phyloP scores from a whole-genome alignment of 805 yeast species.

The Helenozyma rhizophorensis region DNA sequence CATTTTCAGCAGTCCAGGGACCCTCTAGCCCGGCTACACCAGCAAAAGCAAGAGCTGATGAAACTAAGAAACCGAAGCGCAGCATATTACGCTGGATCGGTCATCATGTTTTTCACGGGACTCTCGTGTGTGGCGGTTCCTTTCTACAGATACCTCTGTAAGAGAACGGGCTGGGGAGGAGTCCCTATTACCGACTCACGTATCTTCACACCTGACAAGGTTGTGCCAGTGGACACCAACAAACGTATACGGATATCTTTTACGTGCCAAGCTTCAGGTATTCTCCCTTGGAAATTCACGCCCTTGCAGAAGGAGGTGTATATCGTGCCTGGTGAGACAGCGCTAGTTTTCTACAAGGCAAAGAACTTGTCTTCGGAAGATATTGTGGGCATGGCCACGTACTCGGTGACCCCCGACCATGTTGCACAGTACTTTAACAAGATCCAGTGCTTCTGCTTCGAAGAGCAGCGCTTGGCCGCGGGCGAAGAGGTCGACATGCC shows the following conservation, averaged over 20 bases:
- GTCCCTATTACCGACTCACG: conserved; percentile 83
- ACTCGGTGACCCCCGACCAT: conserved; percentile 92
- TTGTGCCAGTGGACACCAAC: conserved; percentile 83
- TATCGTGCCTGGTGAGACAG: conserved; percentile 96
- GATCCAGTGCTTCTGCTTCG: conserved; percentile 97
- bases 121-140: conserved; percentile 91
- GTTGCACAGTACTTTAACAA: conserved; percentile 96
- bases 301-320: conserved; percentile 94
- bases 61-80: conserved; percentile 47
- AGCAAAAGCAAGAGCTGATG: conserved; percentile 24
- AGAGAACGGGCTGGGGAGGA: conserved; percentile 95
- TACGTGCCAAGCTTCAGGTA: conserved; percentile 86
- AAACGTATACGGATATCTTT: conserved; percentile 79
- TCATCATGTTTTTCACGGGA: conserved; percentile 66
- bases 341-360: conserved; percentile 92
- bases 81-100: conserved; percentile 62
- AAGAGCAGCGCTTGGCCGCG: conserved; percentile 88
- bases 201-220: conserved; percentile 79
- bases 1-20: conserved; percentile 1
- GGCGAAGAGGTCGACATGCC: conserved; percentile 99
- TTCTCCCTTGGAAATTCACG: conserved; percentile 89
- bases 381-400: conserved; percentile 97
- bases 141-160: conserved; percentile 83
- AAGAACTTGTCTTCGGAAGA: conserved; percentile 81
- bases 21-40: conserved; percentile 7